Evolutionary conservation across 2,329 filamentous ascomycete genomes (phyloP), one percentile per base, ranked within the genome.

Genomic region (Calcarisporium arbuscula): DNA sequence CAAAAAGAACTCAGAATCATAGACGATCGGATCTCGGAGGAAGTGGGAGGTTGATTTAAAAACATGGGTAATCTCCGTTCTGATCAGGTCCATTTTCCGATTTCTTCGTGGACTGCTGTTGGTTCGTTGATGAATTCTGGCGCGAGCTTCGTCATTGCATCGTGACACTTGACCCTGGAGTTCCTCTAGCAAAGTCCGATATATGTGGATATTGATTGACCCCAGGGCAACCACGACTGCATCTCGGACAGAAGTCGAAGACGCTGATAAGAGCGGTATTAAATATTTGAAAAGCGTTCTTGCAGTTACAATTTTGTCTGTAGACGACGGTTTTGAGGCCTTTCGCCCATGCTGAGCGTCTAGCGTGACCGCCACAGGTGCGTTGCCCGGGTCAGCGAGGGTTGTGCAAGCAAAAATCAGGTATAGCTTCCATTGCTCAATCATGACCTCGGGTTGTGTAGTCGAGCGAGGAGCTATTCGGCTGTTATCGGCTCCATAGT

Each of bases 401-500:
- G 92, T 96, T 8, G 90, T 95, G 60, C 94, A 98, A 8, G 90
- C 92, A 63, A 98, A 95, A 36, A 95, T 89, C 18, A 98, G 71
- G 56, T 96, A 96, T 3, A 96, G 68, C 60, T 95, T 96, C 90
- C 90, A 98, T 56, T 98, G 92, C 58, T 96, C 94, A 39, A 98
- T 79, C 38, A 95, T 71, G 16, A 94, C 79, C 49, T 94, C 88
- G 0, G 89, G 85, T 14, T 88, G 83, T 1, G 82, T 81, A 4
- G 78, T 82, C 39, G 72, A 74, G 52, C 77, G 68, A 46, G 58
- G 62, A 2, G 63, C 58, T 16, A 65, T 55, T 16, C 72, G 65
- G 19, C 65, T 69, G 51, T 71, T 80, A 19, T 68, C 67, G 5
- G 30, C 32, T 35, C 78, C 78, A 43, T 83, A 76, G 47, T 80